Conservation (phyloP, 108 stramenopile species). For the Fistulifera solaris region DNA sequence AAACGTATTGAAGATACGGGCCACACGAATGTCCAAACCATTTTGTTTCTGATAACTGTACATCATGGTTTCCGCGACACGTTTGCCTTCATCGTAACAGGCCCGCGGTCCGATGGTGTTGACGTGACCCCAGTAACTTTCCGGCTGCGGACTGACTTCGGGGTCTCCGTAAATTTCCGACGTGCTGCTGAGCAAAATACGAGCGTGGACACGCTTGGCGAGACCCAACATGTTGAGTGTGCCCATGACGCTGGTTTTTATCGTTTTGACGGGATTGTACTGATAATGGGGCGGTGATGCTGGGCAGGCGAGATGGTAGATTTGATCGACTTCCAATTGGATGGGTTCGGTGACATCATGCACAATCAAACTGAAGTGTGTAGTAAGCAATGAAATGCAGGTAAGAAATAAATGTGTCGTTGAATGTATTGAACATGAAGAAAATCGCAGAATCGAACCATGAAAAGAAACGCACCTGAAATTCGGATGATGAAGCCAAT, state of each 20-base stretch:
- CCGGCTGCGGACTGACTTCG: slow-evolving; percentile 89
- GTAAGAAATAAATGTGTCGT: not conserved
- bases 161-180: slow-evolving; percentile 90
- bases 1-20: slow-evolving; percentile 99
- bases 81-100: slow-evolving; percentile 99
- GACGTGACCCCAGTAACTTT: slow-evolving; percentile 98
- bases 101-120: slow-evolving; percentile 95
- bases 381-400: slow-evolving; percentile 2
- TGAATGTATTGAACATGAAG: not conserved
- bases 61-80: slow-evolving; percentile 99
- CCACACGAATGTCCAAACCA: slow-evolving; percentile 91
- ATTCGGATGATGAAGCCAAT: slow-evolving; percentile 96
- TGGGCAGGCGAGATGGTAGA: slow-evolving; percentile 99
- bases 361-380: slow-evolving; percentile 51
- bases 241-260: slow-evolving; percentile 96
- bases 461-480: slow-evolving; percentile 42
- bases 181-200: slow-evolving; percentile 92
- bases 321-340: slow-evolving; percentile 97
- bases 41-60: slow-evolving; percentile 91
- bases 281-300: slow-evolving; percentile 99
- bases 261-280: slow-evolving; percentile 99
- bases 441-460: slow-evolving; percentile 1
- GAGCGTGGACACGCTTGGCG: slow-evolving; percentile 94
- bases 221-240: slow-evolving; percentile 98
- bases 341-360: slow-evolving; percentile 97